Percentiles rank a stretch among this genome's conserved stretches.
Conservation (phyloP, 2,329 filamentous ascomycete species). For the Chrysoporthe cubensis region DNA sequence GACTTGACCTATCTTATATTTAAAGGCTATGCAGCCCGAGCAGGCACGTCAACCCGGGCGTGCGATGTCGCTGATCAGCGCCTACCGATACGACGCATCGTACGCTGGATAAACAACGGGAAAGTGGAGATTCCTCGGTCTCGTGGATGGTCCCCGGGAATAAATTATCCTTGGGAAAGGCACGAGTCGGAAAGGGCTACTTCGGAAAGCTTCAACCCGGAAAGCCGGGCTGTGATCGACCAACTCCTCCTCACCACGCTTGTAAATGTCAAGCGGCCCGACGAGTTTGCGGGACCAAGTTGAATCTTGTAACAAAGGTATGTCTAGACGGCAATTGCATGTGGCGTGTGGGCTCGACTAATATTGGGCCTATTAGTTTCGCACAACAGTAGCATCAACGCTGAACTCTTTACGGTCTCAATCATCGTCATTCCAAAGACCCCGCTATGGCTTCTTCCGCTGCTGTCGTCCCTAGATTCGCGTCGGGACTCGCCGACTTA, state of each 20-base stretch:
- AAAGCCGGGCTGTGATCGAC: conserved; percentile 4
- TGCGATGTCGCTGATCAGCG: background rate
- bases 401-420: background rate
- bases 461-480: background rate
- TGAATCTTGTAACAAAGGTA: background rate
- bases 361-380: background rate
- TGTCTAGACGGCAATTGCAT: background rate
- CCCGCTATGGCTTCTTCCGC: conserved; percentile 2
- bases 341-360: background rate
- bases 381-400: background rate
- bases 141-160: background rate
- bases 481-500: background rate
- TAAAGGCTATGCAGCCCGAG: background rate
- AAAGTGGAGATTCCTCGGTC: background rate
- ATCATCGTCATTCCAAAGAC: background rate
- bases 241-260: background rate
- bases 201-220: conserved; percentile 3
- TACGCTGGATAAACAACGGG: background rate
- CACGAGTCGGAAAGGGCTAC: background rate
- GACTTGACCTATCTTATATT: background rate
- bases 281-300: background rate
- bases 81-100: background rate
- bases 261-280: background rate
- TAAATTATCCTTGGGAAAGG: background rate
- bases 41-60: background rate